A percentile compares a stretch with the other conserved stretches of the same genome.
These are phyloP conservation scores for Eucalyptus victrix DNA, from an alignment of 345 rosid species.

Conservation along the genomic window DNA sequence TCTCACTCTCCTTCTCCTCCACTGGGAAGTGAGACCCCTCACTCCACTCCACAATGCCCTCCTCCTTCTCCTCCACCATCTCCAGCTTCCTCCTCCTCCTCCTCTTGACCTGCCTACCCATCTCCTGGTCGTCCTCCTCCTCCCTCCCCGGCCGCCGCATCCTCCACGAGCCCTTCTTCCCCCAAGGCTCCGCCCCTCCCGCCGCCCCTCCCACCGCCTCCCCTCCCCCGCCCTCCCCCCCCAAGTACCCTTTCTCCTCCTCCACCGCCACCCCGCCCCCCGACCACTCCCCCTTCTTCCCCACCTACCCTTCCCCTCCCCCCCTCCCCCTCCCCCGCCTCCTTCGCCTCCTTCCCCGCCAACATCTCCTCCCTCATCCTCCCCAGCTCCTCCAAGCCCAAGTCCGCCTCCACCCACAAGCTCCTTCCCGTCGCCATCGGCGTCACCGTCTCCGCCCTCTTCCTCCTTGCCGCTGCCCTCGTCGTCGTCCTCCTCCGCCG, in stretches of 20 bases:
- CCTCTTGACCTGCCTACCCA: background rate
- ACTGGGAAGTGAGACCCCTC: background rate
- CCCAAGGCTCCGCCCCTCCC: conserved; percentile 13
- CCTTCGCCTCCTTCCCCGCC: conserved; percentile 83
- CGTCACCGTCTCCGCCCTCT: conserved; percentile 27
- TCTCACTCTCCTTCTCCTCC: background rate
- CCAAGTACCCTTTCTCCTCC: conserved; percentile 45
- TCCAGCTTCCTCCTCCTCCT: background rate
- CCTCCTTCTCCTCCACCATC: background rate
- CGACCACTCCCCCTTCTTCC: conserved; percentile 60
- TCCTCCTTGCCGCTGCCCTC: conserved; percentile 31
- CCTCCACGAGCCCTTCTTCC: conserved; percentile 73
- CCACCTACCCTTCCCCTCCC: conserved; percentile 63
- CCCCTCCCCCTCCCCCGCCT: conserved; percentile 53
- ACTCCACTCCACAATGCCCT: conserved; percentile 21
- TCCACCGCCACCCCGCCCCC: conserved; percentile 37
- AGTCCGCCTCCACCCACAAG: conserved; percentile 36
- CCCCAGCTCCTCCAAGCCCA: conserved; percentile 52
- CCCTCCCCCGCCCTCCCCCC: conserved; percentile 12
- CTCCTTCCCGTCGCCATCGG: conserved; percentile 48
- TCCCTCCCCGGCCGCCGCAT: conserved; percentile 30
- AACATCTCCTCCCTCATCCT: conserved; percentile 82
- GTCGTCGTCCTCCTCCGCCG: conserved; percentile 35
- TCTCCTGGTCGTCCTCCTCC: background rate
- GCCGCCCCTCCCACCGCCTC: conserved; percentile 18